Evolutionary conservation across 2,329 filamentous ascomycete species (phyloP).

Genomic region (Seiridium cupressi): DNA sequence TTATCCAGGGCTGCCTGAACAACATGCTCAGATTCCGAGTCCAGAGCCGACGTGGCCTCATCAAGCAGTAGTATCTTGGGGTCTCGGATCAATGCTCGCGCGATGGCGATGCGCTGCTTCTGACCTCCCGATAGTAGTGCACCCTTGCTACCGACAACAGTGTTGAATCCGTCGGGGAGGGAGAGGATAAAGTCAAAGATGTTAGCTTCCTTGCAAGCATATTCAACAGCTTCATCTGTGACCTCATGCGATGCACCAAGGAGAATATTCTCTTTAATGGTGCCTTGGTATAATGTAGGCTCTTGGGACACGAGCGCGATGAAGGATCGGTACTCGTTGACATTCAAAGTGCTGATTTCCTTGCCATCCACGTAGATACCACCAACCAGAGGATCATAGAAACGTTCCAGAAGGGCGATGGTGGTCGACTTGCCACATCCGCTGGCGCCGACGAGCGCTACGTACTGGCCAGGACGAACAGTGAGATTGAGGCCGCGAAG

Average conservation of each 20-base stretch:
- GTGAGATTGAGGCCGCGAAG: conserved; percentile 77
- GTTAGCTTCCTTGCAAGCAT: conserved; percentile 85
- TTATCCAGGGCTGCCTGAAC: conserved; percentile 80
- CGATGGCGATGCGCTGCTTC: conserved; percentile 93
- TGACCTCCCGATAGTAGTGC: conserved; percentile 84
- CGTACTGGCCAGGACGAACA: conserved; percentile 76
- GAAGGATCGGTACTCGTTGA: conserved; percentile 81
- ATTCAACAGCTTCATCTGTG: conserved; percentile 68
- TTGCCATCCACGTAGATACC: conserved; percentile 79
- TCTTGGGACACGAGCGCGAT: conserved; percentile 92
- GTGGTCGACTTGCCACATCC: conserved; percentile 95
- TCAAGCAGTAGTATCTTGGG: conserved; percentile 84
- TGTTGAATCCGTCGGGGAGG: conserved; percentile 81
- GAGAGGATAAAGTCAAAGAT: conserved; percentile 91
- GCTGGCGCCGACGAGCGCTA: conserved; percentile 89
- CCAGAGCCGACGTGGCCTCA: conserved; percentile 76
- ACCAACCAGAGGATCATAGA: conserved; percentile 85
- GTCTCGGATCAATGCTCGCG: conserved; percentile 84
- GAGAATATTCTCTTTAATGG: conserved; percentile 85
- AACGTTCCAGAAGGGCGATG: conserved; percentile 87
- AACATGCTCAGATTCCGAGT: conserved; percentile 74
- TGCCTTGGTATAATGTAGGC: conserved; percentile 91
- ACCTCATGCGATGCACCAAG: conserved; percentile 70
- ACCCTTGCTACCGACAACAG: conserved; percentile 84
- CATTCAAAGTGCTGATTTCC: conserved; percentile 76